Evolutionary conservation across 2,329 filamentous ascomycete genomes (phyloP), one percentile per base, ranked within the genome.

Genomic region (Achaetomium macrosporum): DNA sequence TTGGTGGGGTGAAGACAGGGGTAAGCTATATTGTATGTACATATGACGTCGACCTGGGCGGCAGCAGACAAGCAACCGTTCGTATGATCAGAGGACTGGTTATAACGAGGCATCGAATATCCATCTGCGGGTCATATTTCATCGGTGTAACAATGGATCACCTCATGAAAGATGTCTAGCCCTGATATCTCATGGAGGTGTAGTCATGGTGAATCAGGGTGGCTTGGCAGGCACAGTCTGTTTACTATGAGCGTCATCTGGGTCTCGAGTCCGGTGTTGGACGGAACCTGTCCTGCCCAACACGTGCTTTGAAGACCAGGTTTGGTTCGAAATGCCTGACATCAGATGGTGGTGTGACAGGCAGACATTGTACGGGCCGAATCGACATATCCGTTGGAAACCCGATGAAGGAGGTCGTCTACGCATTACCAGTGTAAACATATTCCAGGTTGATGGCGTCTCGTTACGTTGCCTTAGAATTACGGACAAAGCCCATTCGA

Each of bases 301-400:
- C 57, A 59, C 57, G 57, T 59, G 57, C 36, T 29, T 15, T 12
- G 9, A 44, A 47, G 45, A 7, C 29, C 31, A 35, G 54, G 35
- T 42, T 48, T 55, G 54, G 52, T 53, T 51, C 39, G 47, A 31
- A 40, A 46, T 49, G 46, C 40, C 10, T 49, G 49, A 50, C 47
- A 31, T 47, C 30, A 29, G 29, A 40, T 20, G 51, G 54, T 55
- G 54, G 54, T 50, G 53, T 54, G 52, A 54, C 36, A 13, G 33
- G 10, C 7, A 47, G 30, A 11, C 15, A 30, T 35, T 39, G 9
- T 16, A 25, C 57, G 57, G 57, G 2, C 57, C 54, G 54, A 57
- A 48, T 31, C 11, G 42, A 37, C 51, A 41, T 42, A 51, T 55
- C 42, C 20, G 17, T 31, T 42, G 51, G 47, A 30, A 46, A 25